These are phyloP conservation scores for Rhypophila decipiens DNA, from an alignment of 495 filamentous ascomycete genomes.

Conservation along the genomic window DNA sequence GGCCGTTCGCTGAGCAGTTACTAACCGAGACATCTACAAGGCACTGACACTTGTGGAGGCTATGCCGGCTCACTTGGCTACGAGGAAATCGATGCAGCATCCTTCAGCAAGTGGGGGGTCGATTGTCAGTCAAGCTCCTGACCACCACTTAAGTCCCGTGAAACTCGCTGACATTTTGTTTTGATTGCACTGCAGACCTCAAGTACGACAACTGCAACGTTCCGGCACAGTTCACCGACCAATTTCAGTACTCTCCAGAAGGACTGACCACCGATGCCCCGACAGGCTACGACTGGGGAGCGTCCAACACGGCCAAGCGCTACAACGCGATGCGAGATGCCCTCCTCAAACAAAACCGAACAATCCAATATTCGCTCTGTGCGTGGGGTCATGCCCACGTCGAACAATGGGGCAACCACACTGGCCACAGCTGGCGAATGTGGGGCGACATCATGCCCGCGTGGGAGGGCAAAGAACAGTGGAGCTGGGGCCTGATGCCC, in stretches of 20 bases:
- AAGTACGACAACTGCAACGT: slow-evolving; percentile 67
- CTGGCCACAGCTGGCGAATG: slow-evolving; percentile 53
- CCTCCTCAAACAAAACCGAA: slow-evolving; percentile 43
- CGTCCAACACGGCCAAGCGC: slow-evolving; percentile 45
- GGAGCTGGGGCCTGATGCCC: slow-evolving; percentile 30
- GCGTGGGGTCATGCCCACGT: slow-evolving; percentile 47
- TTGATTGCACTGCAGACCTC: slow-evolving; percentile 25
- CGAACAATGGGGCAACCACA: slow-evolving; percentile 43
- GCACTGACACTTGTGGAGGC: slow-evolving; percentile 54
- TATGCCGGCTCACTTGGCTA: slow-evolving; percentile 57
- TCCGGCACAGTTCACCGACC: slow-evolving; percentile 4
- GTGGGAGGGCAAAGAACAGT: slow-evolving; percentile 42
- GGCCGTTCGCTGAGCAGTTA: too few relatives aligned
- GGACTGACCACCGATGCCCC: slow-evolving; percentile 30
- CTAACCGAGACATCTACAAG: slow-evolving; percentile 28
- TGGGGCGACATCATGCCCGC: slow-evolving; percentile 45
- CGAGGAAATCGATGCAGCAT: slow-evolving; percentile 55
- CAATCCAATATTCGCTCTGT: slow-evolving; percentile 62
- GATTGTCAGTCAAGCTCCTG: slow-evolving; percentile 69
- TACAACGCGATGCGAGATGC: slow-evolving; percentile 59
- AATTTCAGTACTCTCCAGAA: slow-evolving; percentile 35
- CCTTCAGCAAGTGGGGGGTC: slow-evolving; percentile 60
- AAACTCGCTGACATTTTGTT: background rate
- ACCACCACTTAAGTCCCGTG: background rate
- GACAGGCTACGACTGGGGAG: slow-evolving; percentile 49